A percentile compares a stretch with the other conserved stretches of the same genome.
These are phyloP conservation scores for Talaromyces pinophilus DNA, from an alignment of 2,329 filamentous ascomycete species.

Conservation along the genomic window DNA sequence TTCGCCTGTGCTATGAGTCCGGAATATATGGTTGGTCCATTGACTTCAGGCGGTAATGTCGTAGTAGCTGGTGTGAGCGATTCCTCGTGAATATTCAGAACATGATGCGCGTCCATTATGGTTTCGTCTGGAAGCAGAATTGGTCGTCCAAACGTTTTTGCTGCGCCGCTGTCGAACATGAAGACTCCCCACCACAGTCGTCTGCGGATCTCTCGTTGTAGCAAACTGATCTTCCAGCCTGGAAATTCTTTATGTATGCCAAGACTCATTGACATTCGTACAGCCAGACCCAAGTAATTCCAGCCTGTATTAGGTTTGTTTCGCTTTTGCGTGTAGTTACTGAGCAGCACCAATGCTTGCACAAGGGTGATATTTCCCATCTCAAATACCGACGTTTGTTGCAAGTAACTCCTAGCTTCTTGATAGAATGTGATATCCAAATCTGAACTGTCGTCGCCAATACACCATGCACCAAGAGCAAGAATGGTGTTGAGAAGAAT, in stretches of 20 bases:
- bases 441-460: slow-evolving; percentile 44
- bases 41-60: slow-evolving; percentile 39
- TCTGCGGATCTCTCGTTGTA: slow-evolving; percentile 45
- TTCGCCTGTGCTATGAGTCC: slow-evolving; percentile 45
- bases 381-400: slow-evolving; percentile 50
- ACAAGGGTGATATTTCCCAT: slow-evolving; percentile 53
- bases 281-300: slow-evolving; percentile 52
- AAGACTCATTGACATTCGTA: slow-evolving; percentile 53
- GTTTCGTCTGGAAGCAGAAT: slow-evolving; percentile 49
- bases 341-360: slow-evolving; percentile 50
- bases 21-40: slow-evolving; percentile 47
- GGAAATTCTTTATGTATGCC: slow-evolving; percentile 55
- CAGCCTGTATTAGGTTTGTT: slow-evolving; percentile 55
- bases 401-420: slow-evolving; percentile 49
- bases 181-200: slow-evolving; percentile 48
- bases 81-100: slow-evolving; percentile 49
- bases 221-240: slow-evolving; percentile 48
- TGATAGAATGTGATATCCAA: slow-evolving; percentile 50
- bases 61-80: slow-evolving; percentile 41
- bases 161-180: slow-evolving; percentile 53
- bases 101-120: slow-evolving; percentile 48
- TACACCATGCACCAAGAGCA: slow-evolving; percentile 50
- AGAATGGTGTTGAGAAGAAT: slow-evolving; percentile 50
- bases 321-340: slow-evolving; percentile 54
- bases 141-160: slow-evolving; percentile 54